Evolutionary conservation across 306 rosid genomes (phyloP).

Genomic region (Lotus japonicus): DNA sequence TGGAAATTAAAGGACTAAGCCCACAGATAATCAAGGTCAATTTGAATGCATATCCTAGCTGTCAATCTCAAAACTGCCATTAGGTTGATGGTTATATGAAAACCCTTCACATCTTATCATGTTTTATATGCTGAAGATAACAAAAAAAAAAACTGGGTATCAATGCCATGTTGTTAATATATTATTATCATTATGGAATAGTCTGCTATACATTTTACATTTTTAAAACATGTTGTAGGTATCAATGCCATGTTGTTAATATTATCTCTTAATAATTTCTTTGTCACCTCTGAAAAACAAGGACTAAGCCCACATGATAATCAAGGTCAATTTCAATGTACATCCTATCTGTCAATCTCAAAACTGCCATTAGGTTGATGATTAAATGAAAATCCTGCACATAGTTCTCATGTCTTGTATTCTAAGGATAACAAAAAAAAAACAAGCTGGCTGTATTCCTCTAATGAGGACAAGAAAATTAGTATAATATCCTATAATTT

Average conservation of each 20-base stretch:
- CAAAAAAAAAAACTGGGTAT: too few relatives aligned
- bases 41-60: too few relatives aligned
- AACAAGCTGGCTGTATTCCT: neutral
- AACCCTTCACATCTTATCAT: too few relatives aligned
- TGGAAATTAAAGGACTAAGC: too few relatives aligned
- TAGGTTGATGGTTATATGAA: too few relatives aligned
- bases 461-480: neutral
- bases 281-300: neutral
- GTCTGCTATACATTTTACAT: neutral
- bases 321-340: neutral
- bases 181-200: too few relatives aligned
- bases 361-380: neutral
- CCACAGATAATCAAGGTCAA: too few relatives aligned
- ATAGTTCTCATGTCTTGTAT: neutral
- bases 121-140: too few relatives aligned
- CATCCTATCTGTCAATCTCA: neutral
- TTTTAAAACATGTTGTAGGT: neutral
- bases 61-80: too few relatives aligned
- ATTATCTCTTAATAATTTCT: too few relatives aligned
- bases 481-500: neutral
- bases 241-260: neutral
- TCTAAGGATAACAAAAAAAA: neutral
- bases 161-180: too few relatives aligned
- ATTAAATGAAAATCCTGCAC: slow-evolving; percentile 8
- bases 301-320: neutral